Evolutionary conservation across 106 monocot species (phyloP), one percentile per base, ranked within the genome.

Genomic region (Agapanthus africanus): DNA sequence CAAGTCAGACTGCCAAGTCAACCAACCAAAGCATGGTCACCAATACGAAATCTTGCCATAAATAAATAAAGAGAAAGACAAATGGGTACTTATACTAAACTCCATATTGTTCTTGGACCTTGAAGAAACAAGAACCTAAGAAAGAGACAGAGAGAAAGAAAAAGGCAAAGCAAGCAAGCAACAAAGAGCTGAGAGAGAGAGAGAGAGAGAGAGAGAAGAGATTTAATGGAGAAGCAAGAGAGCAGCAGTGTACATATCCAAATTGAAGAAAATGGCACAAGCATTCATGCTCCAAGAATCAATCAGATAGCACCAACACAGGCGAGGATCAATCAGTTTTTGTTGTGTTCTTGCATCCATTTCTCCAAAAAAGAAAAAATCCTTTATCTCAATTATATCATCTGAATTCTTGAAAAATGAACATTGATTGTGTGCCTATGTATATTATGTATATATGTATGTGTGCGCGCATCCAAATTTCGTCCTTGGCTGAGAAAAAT

Each of bases 301-400:
- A 38, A 39, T 70, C 59, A 61, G 39, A 60, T 61, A 59, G 26
- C 71, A 16, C 59, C 71, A 28, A 60, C 42, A 19, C 63, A 72
- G 63, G 72, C 63, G 49, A 4, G 10, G 4, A 40, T 41, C 7
- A 15, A 19, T 11, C 14, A 10, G 1, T 52, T 34, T 5, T n/a
- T 50, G 19, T 9, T 69, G n/a, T 28, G 31, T 46, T 31, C 7
- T 27, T 40, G 10, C 32, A 23, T 62, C 34, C 22, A 65, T 39
- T 23, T 39, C 23, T 22, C 18, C 36, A n/a, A n/a, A n/a, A n/a
- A n/a, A n/a, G n/a, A n/a, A n/a, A n/a, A 32, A 34, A 34, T 62
- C 8, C 14, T 33, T 62, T 2, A 5, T 15, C 35, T 8, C 9
- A 56, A 11, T 22, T 3, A 8, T 56, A 5, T 56, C 21, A 16